These are phyloP conservation scores for Vitis hybrid DNA, from an alignment of 177 flowering plant species.

Conservation along the genomic window DNA sequence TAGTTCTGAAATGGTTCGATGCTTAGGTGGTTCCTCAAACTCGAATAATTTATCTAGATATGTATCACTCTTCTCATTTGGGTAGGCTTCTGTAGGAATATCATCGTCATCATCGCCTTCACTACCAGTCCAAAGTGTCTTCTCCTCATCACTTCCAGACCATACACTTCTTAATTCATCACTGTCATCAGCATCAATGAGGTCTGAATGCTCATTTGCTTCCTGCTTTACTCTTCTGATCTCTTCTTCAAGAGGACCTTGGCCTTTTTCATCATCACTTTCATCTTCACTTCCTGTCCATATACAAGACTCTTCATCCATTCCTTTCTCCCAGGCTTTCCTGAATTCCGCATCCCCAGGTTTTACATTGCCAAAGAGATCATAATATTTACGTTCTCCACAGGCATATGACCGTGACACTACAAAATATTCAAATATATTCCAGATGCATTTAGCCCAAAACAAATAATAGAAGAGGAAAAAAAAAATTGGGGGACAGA, in stretches of 20 bases:
- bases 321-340: slow-evolving; percentile 63
- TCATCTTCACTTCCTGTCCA: slow-evolving; percentile 96
- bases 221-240: slow-evolving; percentile 57
- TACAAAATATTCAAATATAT: slow-evolving; percentile 22
- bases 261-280: slow-evolving; percentile 28
- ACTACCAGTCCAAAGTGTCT: slow-evolving; percentile 90
- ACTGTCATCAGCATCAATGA: slow-evolving; percentile 92
- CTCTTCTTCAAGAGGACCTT: slow-evolving; percentile 48
- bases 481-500: no score
- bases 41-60: slow-evolving; percentile 85
- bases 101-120: slow-evolving; percentile 87
- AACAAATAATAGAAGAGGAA: neutral
- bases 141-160: slow-evolving; percentile 96
- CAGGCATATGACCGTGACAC: slow-evolving; percentile 61
- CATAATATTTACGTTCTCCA: slow-evolving; percentile 43
- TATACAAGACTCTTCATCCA: slow-evolving; percentile 55
- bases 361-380: slow-evolving; percentile 68
- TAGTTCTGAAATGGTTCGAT: slow-evolving; percentile 67
- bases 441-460: neutral
- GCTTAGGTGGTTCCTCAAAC: slow-evolving; percentile 83
- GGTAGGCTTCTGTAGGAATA: slow-evolving; percentile 82
- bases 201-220: slow-evolving; percentile 66
- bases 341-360: slow-evolving; percentile 62
- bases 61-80: slow-evolving; percentile 79
- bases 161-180: slow-evolving; percentile 87